A percentile compares a stretch with the other conserved stretches of the same genome.
Conservation (phyloP, 2,329 filamentous ascomycete genomes). For the Tolypocladium capitatum region DNA sequence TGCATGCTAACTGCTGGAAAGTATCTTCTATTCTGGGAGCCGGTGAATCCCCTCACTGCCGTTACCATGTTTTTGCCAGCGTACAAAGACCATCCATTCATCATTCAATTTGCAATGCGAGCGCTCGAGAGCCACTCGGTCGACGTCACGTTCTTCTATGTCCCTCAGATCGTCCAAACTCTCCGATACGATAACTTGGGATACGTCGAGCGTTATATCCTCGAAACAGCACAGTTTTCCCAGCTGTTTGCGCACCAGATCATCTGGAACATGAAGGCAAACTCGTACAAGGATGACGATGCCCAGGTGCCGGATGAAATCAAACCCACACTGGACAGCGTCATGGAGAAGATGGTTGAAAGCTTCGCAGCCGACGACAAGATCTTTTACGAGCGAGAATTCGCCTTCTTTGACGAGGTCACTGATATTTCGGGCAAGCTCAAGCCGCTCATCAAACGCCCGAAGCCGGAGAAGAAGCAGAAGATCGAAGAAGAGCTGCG, state of each 20-base stretch:
- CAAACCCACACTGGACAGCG: constrained; percentile 84
- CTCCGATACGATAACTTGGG: constrained; percentile 85
- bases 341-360: constrained; percentile 70
- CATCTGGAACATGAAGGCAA: constrained; percentile 99
- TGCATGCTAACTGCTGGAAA: constrained; percentile 19
- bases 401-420: constrained; percentile 95
- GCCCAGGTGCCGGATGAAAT: constrained; percentile 78
- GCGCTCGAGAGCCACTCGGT: constrained; percentile 86
- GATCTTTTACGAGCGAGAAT: constrained; percentile 86
- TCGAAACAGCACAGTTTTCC: constrained; percentile 95
- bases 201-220: constrained; percentile 91
- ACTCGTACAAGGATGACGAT: constrained; percentile 95
- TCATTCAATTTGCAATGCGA: constrained; percentile 94
- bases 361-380: constrained; percentile 71
- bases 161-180: constrained; percentile 93
- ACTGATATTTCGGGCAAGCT: constrained; percentile 92
- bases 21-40: constrained; percentile 86
- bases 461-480: constrained; percentile 94
- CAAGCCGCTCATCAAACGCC: constrained; percentile 79
- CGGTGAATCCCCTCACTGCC: constrained; percentile 84
- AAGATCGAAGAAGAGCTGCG: constrained; percentile 98
- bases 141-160: constrained; percentile 98
- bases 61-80: constrained; percentile 86
- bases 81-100: constrained; percentile 81
- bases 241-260: constrained; percentile 98